Conservation (phyloP, 108 stramenopile genomes). For the Schizochytrium sp. region DNA sequence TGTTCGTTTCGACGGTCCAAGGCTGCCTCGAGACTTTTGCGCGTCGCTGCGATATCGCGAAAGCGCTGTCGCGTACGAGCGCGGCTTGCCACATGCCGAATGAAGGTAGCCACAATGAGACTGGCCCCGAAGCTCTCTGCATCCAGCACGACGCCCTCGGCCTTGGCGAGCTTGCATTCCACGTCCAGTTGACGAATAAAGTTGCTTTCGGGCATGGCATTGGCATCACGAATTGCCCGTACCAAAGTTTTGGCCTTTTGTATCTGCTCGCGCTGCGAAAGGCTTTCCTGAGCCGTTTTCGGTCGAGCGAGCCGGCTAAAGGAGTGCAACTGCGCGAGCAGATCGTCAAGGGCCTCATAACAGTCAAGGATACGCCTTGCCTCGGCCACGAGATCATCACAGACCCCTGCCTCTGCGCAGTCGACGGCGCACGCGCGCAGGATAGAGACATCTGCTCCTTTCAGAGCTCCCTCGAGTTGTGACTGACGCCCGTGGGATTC, state of each 20-base stretch:
- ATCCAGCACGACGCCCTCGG: not conserved
- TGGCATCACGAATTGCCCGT: too few species aligned
- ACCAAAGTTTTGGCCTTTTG: not conserved
- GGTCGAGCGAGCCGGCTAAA: not conserved
- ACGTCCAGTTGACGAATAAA: too few species aligned
- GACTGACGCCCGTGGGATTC: too few species aligned
- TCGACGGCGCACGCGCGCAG: not conserved
- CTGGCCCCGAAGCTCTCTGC: not conserved
- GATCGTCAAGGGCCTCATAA: not conserved
- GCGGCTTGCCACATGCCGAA: not conserved
- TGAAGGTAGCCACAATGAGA: not conserved
- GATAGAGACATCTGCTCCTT: not conserved
- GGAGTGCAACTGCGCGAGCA: not conserved
- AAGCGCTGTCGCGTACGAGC: not conserved
- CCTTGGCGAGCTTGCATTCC: too few species aligned
- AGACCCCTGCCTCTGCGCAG: not conserved
- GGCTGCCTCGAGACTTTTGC: not conserved
- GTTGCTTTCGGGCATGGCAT: too few species aligned
- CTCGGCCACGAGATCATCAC: not conserved
- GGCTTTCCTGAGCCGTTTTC: not conserved
- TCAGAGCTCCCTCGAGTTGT: not conserved
- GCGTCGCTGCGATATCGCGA: not conserved
- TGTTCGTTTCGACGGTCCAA: not conserved
- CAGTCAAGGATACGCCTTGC: not conserved
- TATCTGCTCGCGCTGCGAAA: not conserved